These are phyloP conservation scores for Colletotrichum sansevieriae DNA, from an alignment of 2,329 filamentous ascomycete genomes.

Conservation along the genomic window DNA sequence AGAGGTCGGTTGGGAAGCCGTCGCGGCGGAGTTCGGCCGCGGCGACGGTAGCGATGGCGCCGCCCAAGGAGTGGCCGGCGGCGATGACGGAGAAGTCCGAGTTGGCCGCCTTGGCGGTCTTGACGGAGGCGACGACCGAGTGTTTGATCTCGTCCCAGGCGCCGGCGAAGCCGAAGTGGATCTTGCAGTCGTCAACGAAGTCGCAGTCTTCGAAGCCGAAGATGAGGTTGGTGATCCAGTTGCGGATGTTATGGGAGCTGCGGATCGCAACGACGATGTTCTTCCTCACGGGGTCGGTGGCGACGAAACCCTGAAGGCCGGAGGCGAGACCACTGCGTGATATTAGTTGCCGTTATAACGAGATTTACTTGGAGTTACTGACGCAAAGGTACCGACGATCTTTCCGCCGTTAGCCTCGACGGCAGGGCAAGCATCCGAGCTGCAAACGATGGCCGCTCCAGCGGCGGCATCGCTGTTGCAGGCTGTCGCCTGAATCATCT, in stretches of 20 bases:
- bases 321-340: constrained; percentile 54
- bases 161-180: constrained; percentile 70
- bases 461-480: constrained; percentile 61
- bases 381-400: constrained; percentile 56
- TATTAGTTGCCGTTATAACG: constrained; percentile 40
- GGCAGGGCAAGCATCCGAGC: constrained; percentile 57
- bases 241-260: constrained; percentile 69
- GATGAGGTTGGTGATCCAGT: constrained; percentile 70
- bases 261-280: constrained; percentile 72
- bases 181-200: constrained; percentile 60
- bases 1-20: constrained; percentile 66
- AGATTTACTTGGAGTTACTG: constrained; percentile 29
- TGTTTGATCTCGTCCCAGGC: constrained; percentile 68
- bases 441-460: constrained; percentile 59
- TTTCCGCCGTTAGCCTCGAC: constrained; percentile 59
- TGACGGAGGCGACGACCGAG: constrained; percentile 58
- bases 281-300: constrained; percentile 60
- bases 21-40: constrained; percentile 66
- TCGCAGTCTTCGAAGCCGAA: constrained; percentile 50
- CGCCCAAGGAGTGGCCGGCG: constrained; percentile 80
- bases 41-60: constrained; percentile 72
- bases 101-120: constrained; percentile 57
- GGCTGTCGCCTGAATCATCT: constrained; percentile 64
- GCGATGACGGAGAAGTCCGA: constrained; percentile 67
- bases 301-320: constrained; percentile 65